Conservation (phyloP, 257 asterid species). For the Solanum acaule region DNA sequence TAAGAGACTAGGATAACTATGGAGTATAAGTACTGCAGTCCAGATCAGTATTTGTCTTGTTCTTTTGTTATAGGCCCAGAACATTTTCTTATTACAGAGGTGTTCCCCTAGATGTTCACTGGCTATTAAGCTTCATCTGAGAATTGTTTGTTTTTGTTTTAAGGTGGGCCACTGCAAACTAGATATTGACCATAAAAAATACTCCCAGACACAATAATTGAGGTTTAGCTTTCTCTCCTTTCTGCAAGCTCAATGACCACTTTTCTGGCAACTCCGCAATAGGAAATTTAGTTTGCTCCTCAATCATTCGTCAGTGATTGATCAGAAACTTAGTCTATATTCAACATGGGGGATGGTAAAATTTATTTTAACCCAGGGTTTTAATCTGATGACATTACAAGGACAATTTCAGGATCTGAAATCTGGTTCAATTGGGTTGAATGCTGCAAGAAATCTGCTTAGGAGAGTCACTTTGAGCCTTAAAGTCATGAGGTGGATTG, state of each 20-base stretch:
- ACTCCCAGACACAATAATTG: background rate
- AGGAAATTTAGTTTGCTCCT: background rate
- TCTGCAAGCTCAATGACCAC: background rate
- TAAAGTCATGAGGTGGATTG: background rate
- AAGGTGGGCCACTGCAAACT: background rate
- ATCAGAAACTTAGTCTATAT: background rate
- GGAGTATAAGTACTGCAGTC: background rate
- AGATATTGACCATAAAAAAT: background rate
- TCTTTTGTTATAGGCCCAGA: background rate
- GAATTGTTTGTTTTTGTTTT: background rate
- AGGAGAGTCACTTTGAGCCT: background rate
- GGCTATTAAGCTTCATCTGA: background rate
- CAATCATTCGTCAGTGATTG: background rate
- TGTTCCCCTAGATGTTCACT: background rate
- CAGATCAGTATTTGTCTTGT: background rate
- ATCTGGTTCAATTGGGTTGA: background rate
- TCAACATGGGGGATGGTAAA: background rate
- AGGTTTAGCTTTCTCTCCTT: background rate
- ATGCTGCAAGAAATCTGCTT: background rate
- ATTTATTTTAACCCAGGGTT: background rate
- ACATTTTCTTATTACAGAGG: background rate
- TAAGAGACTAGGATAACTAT: background rate
- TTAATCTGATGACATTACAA: background rate
- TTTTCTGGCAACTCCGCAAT: background rate
- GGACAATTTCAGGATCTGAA: background rate